Conservation (phyloP, 495 filamentous ascomycete genomes). For the Neurospora tetraspora region DNA sequence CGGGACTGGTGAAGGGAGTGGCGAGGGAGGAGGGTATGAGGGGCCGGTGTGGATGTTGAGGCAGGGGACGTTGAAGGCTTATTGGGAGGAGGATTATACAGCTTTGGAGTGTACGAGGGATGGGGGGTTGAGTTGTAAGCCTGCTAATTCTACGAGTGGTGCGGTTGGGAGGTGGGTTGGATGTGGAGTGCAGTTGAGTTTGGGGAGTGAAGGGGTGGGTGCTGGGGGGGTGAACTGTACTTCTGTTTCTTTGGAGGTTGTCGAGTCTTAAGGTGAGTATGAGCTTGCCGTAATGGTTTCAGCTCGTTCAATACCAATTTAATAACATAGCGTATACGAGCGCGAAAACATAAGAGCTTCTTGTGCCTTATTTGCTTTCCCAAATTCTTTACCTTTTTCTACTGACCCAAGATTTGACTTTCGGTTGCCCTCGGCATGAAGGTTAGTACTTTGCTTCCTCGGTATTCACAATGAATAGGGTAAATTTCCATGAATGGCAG, state of each 20-base stretch:
- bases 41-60: background rate
- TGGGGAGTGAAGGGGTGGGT: background rate
- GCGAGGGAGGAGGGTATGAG: background rate
- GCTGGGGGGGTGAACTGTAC: constrained; percentile 7
- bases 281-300: no score
- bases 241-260: background rate
- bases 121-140: constrained; percentile 1
- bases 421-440: no score
- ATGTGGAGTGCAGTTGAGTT: constrained; percentile 10
- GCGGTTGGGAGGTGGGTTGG: constrained; percentile 4
- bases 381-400: no score
- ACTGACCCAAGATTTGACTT: no score
- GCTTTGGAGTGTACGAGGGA: constrained; percentile 5
- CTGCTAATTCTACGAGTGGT: background rate
- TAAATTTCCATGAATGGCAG: no score
- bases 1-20: background rate
- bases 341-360: no score
- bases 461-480: no score
- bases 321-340: no score
- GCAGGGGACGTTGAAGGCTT: background rate
- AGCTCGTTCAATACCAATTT: no score
- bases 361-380: no score
- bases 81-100: constrained; percentile 2
- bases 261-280: background rate
- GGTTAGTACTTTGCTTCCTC: no score